Conservation (phyloP, 2,329 filamentous ascomycete genomes). For the Trichoderma simmonsii region DNA sequence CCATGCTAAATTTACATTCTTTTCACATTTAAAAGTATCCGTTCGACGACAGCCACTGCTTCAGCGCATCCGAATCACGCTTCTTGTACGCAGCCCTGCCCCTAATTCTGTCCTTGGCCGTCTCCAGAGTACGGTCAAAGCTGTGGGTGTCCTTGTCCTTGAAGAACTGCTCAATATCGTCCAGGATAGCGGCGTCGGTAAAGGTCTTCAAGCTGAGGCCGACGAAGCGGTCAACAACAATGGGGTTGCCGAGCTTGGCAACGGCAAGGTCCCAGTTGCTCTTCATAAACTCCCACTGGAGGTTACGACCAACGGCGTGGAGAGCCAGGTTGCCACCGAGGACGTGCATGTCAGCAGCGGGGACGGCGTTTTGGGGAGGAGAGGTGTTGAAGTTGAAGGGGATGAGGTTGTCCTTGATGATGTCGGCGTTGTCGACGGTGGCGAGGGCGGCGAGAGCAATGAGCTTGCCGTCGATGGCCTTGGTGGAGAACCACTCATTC, state of each 20-base stretch:
- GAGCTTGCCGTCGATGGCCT: constrained; percentile 87
- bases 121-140: constrained; percentile 81
- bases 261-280: constrained; percentile 74
- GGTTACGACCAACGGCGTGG: constrained; percentile 69
- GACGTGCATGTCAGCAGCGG: constrained; percentile 82
- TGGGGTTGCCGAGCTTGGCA: constrained; percentile 73
- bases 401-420: constrained; percentile 65
- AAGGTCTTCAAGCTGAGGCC: constrained; percentile 76
- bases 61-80: constrained; percentile 68
- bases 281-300: constrained; percentile 84
- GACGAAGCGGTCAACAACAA: constrained; percentile 86
- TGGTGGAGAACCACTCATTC: constrained; percentile 78
- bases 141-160: constrained; percentile 77
- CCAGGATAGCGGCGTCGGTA: constrained; percentile 63
- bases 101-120: constrained; percentile 80
- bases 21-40: constrained; percentile 38
- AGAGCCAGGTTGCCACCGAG: constrained; percentile 68
- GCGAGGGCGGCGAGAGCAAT: constrained; percentile 76
- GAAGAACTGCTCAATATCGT: constrained; percentile 85
- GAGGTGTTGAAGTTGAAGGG: constrained; percentile 74
- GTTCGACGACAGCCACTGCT: constrained; percentile 71
- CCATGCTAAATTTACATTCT: not conserved
- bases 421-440: constrained; percentile 62
- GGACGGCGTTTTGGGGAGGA: constrained; percentile 61
- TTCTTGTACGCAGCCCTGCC: constrained; percentile 79